phyloP scores from a whole-genome alignment of 108 stramenopile species.

The Skeletonema costatum region DNA sequence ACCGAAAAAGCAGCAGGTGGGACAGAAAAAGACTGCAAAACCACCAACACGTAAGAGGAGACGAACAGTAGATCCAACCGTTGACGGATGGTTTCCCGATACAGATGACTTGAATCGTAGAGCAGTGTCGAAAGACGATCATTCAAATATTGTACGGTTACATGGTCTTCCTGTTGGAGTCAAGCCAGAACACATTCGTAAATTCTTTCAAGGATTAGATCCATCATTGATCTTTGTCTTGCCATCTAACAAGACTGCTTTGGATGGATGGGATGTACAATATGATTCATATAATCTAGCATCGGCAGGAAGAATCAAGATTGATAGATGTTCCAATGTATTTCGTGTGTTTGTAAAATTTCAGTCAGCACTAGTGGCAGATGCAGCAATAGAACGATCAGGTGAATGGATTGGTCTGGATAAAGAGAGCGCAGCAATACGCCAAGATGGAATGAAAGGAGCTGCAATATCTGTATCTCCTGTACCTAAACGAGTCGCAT shows the following conservation, averaged over 20 bases:
- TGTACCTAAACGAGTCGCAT: slow-evolving; percentile 25
- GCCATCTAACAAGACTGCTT: slow-evolving; percentile 35
- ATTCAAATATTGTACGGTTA: slow-evolving; percentile 62
- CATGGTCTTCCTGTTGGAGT: slow-evolving; percentile 71
- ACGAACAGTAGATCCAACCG: slow-evolving; percentile 7
- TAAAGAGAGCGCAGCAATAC: not conserved
- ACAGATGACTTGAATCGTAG: slow-evolving; percentile 30
- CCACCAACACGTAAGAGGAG: slow-evolving; percentile 18
- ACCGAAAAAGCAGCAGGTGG: slow-evolving; percentile 8
- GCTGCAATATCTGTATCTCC: slow-evolving; percentile 37
- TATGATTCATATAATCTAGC: slow-evolving; percentile 3
- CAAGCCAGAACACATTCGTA: slow-evolving; percentile 55
- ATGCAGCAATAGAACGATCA: slow-evolving; percentile 63
- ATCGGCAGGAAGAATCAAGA: not conserved
- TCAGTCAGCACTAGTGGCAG: slow-evolving; percentile 53
- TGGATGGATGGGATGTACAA: slow-evolving; percentile 50
- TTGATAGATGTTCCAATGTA: slow-evolving; percentile 18
- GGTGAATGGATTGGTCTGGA: slow-evolving; percentile 67
- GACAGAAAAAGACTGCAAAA: slow-evolving; percentile 15
- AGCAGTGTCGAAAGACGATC: slow-evolving; percentile 38
- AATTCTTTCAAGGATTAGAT: slow-evolving; percentile 77
- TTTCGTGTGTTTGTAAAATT: slow-evolving; percentile 72
- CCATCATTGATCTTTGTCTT: slow-evolving; percentile 58
- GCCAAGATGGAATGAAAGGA: slow-evolving; percentile 26
- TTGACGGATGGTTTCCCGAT: slow-evolving; percentile 60